These are phyloP conservation scores for Aristolochia contorta DNA, from an alignment of 164 flowering plant species.

Conservation along the genomic window DNA sequence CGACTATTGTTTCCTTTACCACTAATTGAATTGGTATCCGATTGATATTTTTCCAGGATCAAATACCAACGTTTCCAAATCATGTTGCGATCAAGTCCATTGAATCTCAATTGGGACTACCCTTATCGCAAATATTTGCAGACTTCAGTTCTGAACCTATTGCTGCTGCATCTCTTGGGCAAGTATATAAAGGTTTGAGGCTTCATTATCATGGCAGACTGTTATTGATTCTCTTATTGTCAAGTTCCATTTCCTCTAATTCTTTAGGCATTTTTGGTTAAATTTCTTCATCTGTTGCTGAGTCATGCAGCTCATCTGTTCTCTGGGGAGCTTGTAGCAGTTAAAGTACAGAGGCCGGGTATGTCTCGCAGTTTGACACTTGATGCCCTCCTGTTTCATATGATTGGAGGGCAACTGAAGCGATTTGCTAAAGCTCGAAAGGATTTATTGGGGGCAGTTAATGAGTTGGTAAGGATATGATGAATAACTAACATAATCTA, in stretches of 20 bases:
- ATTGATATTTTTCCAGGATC: conserved; percentile 47
- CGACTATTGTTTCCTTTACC: no score
- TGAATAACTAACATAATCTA: no score
- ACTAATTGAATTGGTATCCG: not conserved
- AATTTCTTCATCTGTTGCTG: conserved; percentile 16
- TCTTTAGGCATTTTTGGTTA: not conserved
- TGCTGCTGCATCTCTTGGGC: conserved; percentile 96
- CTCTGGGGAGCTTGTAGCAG: conserved; percentile 96
- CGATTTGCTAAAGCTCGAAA: conserved; percentile 89
- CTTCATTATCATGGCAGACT: conserved; percentile 1
- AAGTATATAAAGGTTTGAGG: conserved; percentile 88
- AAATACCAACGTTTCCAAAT: conserved; percentile 89
- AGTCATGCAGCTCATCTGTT: conserved; percentile 89
- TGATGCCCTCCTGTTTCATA: conserved; percentile 81
- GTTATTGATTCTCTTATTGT: not conserved
- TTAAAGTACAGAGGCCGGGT: conserved; percentile 97
- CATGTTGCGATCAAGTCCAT: conserved; percentile 62
- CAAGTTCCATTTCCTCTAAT: not conserved
- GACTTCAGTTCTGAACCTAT: conserved; percentile 85
- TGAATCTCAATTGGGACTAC: conserved; percentile 74
- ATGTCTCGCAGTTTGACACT: conserved; percentile 74
- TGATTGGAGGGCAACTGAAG: conserved; percentile 94
- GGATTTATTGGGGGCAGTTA: conserved; percentile 90
- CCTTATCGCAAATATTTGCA: conserved; percentile 67
- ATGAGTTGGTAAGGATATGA: conserved; percentile 65